A percentile compares a stretch with the other conserved stretches of the same genome.
Conservation (phyloP, 2,329 filamentous ascomycete genomes). For the Dryadomyces quercus-mongolicae region DNA sequence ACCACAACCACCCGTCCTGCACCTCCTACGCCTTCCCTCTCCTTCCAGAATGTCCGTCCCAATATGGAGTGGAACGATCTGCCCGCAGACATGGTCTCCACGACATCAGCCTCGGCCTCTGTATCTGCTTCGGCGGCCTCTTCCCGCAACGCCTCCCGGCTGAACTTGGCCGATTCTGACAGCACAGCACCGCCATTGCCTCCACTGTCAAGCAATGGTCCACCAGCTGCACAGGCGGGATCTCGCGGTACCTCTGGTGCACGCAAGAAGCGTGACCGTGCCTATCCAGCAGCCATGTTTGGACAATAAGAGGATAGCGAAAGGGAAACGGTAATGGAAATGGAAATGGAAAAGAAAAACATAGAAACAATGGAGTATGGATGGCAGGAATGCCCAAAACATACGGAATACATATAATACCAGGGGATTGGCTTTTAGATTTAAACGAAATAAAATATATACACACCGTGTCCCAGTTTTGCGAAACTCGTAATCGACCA, state of each 20-base stretch:
- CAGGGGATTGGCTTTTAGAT: neutral
- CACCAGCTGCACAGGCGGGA: slow-evolving; percentile 11
- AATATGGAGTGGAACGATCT: slow-evolving; percentile 56
- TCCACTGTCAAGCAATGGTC: too few relatives aligned
- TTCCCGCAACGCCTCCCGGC: slow-evolving; percentile 6
- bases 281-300: slow-evolving; percentile 52
- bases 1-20: slow-evolving; percentile 1
- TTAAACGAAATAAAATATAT: neutral
- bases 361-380: too few relatives aligned
- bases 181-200: neutral
- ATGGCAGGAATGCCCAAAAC: neutral
- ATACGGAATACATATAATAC: neutral
- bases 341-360: too few relatives aligned
- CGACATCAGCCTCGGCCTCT: slow-evolving; percentile 5
- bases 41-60: slow-evolving; percentile 47
- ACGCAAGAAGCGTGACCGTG: slow-evolving; percentile 41
- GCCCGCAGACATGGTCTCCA: slow-evolving; percentile 43
- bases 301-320: slow-evolving; percentile 20
- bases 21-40: slow-evolving; percentile 19
- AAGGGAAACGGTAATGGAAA: too few relatives aligned
- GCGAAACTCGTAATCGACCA: neutral
- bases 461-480: neutral
- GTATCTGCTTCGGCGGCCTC: slow-evolving; percentile 5
- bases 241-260: slow-evolving; percentile 43
- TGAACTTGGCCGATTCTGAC: slow-evolving; percentile 1